Percentiles rank a stretch among this genome's conserved stretches.
These are phyloP conservation scores for Penicillium freii DNA, from an alignment of 2,329 filamentous ascomycete species.

Conservation along the genomic window DNA sequence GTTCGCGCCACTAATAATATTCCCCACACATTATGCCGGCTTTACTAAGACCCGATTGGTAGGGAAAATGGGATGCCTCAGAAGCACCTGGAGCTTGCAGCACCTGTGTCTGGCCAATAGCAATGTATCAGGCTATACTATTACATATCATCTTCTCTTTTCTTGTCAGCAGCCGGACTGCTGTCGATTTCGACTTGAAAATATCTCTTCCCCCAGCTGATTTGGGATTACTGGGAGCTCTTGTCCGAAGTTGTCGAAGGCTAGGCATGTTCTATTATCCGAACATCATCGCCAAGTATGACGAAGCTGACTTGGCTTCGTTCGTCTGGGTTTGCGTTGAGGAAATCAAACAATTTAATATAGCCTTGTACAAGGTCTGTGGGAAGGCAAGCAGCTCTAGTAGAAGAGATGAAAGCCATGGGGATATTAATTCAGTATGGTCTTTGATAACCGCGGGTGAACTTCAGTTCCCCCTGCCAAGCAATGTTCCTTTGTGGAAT, in stretches of 20 bases:
- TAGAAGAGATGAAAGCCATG: not conserved
- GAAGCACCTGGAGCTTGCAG: conserved; percentile 1
- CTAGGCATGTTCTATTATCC: conserved; percentile 33
- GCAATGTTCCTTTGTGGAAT: conserved; percentile 16
- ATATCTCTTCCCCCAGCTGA: conserved; percentile 5
- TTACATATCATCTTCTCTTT: conserved; percentile 32
- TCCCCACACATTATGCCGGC: too few species aligned
- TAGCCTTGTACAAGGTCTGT: conserved; percentile 29
- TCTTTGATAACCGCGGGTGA: conserved; percentile 12
- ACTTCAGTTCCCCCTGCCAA: conserved; percentile 22
- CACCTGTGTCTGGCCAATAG: conserved; percentile 29
- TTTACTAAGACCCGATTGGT: not conserved
- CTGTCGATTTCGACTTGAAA: conserved; percentile 17
- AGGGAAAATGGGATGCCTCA: conserved; percentile 28
- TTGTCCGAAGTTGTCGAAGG: conserved; percentile 28
- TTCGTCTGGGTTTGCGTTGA: conserved; percentile 29
- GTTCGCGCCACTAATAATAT: conserved; percentile 11
- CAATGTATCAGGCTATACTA: conserved; percentile 35
- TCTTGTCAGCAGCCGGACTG: not conserved
- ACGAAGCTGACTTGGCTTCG: conserved; percentile 7
- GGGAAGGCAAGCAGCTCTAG: not conserved
- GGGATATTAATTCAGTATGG: not conserved
- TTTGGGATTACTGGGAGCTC: conserved; percentile 17
- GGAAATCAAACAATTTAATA: conserved; percentile 31
- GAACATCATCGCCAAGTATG: conserved; percentile 23